Evolutionary conservation across 202 grass and related monocot species (phyloP).

Genomic region (Setaria viridis): DNA sequence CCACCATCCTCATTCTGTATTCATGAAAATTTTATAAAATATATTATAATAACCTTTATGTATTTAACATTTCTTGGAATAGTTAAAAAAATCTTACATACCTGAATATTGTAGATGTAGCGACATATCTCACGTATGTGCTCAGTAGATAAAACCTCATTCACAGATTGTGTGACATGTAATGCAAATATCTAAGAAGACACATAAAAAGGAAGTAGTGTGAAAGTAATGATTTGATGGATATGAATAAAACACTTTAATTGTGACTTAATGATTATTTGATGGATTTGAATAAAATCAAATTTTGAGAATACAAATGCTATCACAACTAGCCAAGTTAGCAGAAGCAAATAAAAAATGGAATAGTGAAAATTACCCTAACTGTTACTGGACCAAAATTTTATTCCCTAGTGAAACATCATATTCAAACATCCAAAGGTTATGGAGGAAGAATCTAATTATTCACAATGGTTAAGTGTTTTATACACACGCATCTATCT

Average conservation of each 20-base stretch:
- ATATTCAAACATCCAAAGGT: no score
- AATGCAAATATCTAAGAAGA: constrained; percentile 31
- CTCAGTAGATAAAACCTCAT: background rate
- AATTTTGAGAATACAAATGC: no score
- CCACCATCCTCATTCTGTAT: constrained; percentile 29
- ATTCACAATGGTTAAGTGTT: no score
- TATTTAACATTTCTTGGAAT: background rate
- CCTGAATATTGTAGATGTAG: constrained; percentile 33
- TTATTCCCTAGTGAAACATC: no score
- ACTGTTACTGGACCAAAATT: no score
- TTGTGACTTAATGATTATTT: no score
- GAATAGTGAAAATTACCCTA: no score
- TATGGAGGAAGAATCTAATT: no score
- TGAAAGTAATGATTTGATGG: background rate
- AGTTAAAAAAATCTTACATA: background rate
- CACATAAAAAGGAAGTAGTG: background rate
- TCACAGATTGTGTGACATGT: background rate
- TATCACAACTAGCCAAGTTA: no score
- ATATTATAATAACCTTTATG: background rate
- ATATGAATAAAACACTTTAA: background rate
- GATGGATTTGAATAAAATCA: no score
- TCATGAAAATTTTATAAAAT: background rate
- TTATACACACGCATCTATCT: no score
- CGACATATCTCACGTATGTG: constrained; percentile 32
- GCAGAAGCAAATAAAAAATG: no score